Conservation (phyloP, 2,329 filamentous ascomycete genomes). For the Pseudogymnoascus sp. region DNA sequence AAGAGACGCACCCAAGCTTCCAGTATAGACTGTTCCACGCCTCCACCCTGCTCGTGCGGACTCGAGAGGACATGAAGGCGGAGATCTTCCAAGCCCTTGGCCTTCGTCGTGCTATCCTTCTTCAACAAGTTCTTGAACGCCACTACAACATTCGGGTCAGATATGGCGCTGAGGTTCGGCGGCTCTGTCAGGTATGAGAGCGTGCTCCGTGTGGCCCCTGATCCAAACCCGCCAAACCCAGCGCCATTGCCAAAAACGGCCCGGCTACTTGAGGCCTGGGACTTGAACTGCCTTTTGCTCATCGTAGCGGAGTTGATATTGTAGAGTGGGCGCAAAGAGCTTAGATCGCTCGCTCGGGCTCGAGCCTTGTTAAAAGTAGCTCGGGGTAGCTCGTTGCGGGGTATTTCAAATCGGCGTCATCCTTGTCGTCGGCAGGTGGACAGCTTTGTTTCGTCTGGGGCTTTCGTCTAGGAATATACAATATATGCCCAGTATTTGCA, state of each 20-base stretch:
- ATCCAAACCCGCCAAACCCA: slow-evolving; percentile 23
- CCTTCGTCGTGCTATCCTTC: slow-evolving; percentile 86
- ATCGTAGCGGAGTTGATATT: slow-evolving; percentile 15
- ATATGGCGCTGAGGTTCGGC: slow-evolving; percentile 68
- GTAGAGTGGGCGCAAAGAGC: neutral
- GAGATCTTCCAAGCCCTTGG: slow-evolving; percentile 83
- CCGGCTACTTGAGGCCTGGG: slow-evolving; percentile 29
- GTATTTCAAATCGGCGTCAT: slow-evolving; percentile 1
- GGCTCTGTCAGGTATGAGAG: slow-evolving; percentile 86
- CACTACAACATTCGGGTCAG: slow-evolving; percentile 74
- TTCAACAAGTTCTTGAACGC: slow-evolving; percentile 90
- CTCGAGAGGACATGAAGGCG: slow-evolving; percentile 52
- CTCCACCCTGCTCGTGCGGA: slow-evolving; percentile 47
- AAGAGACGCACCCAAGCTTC: slow-evolving; percentile 69
- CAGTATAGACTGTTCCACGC: slow-evolving; percentile 72
- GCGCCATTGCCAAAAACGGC: slow-evolving; percentile 21
- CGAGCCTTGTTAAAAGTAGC: neutral
- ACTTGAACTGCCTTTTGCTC: slow-evolving; percentile 26
- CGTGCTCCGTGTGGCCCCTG: slow-evolving; percentile 36
- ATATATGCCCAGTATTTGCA: neutral
- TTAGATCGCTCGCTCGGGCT: neutral
- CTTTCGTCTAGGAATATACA: neutral
- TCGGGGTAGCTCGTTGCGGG: slow-evolving; percentile 7
- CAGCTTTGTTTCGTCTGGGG: neutral
- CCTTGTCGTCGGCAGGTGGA: neutral